Evolutionary conservation across 768 basidiomycete species (phyloP).

Genomic region (Trametes gibbosa): DNA sequence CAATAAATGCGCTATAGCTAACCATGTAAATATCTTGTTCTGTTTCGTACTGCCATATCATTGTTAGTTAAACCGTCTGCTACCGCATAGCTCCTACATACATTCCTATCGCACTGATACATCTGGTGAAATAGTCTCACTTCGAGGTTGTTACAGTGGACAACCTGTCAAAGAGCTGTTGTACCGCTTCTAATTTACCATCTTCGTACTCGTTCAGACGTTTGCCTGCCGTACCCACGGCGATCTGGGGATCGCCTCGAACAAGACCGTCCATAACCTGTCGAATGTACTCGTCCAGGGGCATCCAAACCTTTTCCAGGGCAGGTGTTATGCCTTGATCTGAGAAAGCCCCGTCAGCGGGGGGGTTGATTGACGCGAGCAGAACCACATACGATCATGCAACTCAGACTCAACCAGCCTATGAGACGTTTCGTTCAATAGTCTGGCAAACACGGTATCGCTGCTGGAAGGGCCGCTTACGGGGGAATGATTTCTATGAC

Average conservation of each 20-base stretch:
- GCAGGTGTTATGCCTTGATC: conserved; percentile 49
- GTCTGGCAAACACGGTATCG: not conserved
- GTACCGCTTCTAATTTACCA: conserved; percentile 28
- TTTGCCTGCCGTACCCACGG: conserved; percentile 22
- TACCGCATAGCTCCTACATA: not conserved
- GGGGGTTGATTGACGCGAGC: no score
- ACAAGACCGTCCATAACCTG: conserved; percentile 37
- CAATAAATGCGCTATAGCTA: not conserved
- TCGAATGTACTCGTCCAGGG: conserved; percentile 45
- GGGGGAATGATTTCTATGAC: conserved; percentile 60
- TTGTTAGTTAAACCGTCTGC: not conserved
- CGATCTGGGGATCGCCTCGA: conserved; percentile 33
- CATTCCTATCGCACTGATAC: not conserved
- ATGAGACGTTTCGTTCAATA: not conserved
- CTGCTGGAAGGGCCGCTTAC: conserved; percentile 34
- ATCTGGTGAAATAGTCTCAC: not conserved
- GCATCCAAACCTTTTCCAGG: conserved; percentile 55
- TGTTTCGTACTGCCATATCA: not conserved
- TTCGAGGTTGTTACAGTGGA: not conserved
- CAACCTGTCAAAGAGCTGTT: conserved; percentile 17
- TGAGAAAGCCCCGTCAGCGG: conserved; percentile 22
- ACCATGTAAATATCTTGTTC: not conserved
- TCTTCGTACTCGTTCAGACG: conserved; percentile 29
- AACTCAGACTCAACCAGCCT: conserved; percentile 62
- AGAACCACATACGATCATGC: conserved; percentile 53